Base-by-base conservation (phyloP, 768 basidiomycete species). In the Baorangia bicolor region DNA sequence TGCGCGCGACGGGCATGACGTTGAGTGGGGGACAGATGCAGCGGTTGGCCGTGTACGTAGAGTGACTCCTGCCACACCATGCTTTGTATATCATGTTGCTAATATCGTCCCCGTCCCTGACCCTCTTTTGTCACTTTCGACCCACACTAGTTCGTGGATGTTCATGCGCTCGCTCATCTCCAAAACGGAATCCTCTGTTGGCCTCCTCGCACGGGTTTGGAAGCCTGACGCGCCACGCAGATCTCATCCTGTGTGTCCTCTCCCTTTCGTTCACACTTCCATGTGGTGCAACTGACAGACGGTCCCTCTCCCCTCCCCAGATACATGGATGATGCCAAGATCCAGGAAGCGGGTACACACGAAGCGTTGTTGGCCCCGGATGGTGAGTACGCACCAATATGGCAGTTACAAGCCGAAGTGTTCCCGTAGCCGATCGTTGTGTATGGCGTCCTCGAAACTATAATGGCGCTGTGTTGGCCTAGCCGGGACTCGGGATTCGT, bases 21-120 rank as follows among this genome's bases (percentile, higher is more conserved):
- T 67, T 90, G 18, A 87, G 85, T 49, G 89, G 89, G 3, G 89
- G 90, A 0, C 86, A 90, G 66, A 83, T 86, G 79, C 89, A 90
- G 60, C 76, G 87, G 50, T 78, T 90, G 57, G 87, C 87, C 9
- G 72, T 91, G 87, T 88, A 68, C 60, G 84, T 80, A 18, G 12
- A 30, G 8, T n/a, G 9, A 21, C 20, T 20, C 33, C 10, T 49
- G 23, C 1, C 55, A n/a, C 23, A 20, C 30, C 12, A 13, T 38
- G 3, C 18, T 16, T 42, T 10, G 9, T 4, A 41, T 20, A 30
- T 44, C 38, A 28, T 6, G n/a, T 27, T 11, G 35, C 52, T 64
- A 11, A 61, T 18, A 3, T 23, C 12, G n/a, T 18, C 16, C 2
- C 7, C 6, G 5, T 46, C 18, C 16, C 33, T 10, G 4, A n/a